phyloP scores from a whole-genome alignment of 2,329 filamentous ascomycete species.

The Sordariomycetes sp. region DNA sequence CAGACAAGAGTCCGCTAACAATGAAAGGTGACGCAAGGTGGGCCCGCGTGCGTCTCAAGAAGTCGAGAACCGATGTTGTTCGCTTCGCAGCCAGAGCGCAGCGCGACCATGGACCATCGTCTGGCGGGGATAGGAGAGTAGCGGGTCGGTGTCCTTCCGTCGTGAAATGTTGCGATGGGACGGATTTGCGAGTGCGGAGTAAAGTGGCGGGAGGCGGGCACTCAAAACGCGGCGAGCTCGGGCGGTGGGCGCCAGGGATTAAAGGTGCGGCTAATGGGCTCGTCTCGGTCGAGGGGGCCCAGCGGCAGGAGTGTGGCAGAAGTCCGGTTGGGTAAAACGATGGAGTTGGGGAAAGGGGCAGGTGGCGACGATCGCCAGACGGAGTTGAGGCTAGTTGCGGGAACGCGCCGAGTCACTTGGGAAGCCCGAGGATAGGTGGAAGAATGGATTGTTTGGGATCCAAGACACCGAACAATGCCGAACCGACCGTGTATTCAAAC shows the following conservation, averaged over 20 bases:
- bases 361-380: neutral
- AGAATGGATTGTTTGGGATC: neutral
- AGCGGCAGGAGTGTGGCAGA: neutral
- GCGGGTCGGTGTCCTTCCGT: neutral
- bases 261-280: neutral
- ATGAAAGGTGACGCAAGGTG: neutral
- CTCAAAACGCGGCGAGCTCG: neutral
- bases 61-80: neutral
- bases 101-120: neutral
- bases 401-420: neutral
- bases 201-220: neutral
- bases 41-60: neutral
- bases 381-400: neutral
- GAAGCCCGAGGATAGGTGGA: neutral
- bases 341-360: neutral
- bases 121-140: neutral
- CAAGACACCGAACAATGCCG: neutral
- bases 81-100: neutral
- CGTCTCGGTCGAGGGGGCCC: neutral
- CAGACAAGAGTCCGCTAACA: neutral
- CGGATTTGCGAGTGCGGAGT: neutral
- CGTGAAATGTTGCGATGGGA: neutral
- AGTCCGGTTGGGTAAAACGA: neutral
- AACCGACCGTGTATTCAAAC: neutral
- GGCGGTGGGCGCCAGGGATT: neutral